A percentile compares a stretch with the other conserved stretches of the same genome.
Evolutionary conservation across 2,329 filamentous ascomycete species (phyloP).

Genomic region (Trichophyton simii): DNA sequence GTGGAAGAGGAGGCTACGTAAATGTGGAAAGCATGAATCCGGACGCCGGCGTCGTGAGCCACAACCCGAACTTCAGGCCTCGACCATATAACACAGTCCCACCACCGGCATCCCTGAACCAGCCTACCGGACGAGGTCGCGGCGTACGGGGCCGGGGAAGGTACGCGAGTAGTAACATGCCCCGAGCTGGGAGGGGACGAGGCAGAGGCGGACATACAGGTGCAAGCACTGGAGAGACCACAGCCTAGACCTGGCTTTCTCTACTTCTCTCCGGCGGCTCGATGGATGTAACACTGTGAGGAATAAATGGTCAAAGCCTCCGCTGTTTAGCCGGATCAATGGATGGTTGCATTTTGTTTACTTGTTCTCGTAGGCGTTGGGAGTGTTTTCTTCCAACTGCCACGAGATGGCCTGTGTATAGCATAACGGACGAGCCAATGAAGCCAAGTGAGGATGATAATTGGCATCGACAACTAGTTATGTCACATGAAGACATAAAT

Average conservation of each 20-base stretch:
- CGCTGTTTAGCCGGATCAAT: neutral
- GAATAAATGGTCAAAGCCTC: neutral
- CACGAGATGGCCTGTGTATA: neutral
- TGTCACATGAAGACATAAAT: neutral
- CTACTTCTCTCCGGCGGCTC: neutral
- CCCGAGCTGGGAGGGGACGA: conserved; percentile 5
- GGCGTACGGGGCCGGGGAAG: conserved; percentile 11
- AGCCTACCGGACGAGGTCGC: conserved; percentile 16
- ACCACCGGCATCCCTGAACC: conserved; percentile 26
- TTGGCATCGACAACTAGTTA: neutral
- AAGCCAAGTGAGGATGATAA: neutral
- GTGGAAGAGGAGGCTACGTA: conserved; percentile 18
- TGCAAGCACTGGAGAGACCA: neutral
- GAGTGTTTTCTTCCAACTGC: neutral
- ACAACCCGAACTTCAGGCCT: conserved; percentile 41
- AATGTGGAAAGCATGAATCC: conserved; percentile 36
- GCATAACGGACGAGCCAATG: neutral
- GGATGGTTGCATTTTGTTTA: neutral
- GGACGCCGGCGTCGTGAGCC: conserved; percentile 37
- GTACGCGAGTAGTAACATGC: neutral
- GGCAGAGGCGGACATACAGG: neutral
- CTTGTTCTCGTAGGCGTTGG: neutral
- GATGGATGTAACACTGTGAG: neutral
- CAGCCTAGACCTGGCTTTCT: neutral
- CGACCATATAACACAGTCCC: conserved; percentile 38